Percentiles rank a stretch among this genome's conserved stretches.
phyloP scores from a whole-genome alignment of 2,329 filamentous ascomycete genomes.

The Cytospora piceicola region DNA sequence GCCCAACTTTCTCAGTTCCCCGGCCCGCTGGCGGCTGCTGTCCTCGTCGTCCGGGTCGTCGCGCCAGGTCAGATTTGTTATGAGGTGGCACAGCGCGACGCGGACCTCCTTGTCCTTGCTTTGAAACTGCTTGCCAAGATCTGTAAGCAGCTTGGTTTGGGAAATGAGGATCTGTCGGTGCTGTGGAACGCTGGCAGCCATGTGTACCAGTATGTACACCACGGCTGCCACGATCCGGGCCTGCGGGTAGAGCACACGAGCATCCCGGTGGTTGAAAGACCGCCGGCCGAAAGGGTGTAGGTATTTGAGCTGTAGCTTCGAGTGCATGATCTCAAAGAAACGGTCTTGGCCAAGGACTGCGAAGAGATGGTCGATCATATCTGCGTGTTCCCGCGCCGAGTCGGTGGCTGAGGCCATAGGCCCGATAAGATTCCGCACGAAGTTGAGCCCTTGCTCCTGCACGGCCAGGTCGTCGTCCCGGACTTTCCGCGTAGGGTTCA shows the following conservation, averaged over 20 bases:
- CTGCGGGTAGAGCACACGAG: constrained; percentile 59
- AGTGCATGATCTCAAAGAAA: constrained; percentile 78
- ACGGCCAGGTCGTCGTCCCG: constrained; percentile 80
- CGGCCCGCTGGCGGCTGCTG: constrained; percentile 68
- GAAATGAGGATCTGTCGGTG: constrained; percentile 79
- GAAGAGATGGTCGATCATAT: constrained; percentile 87
- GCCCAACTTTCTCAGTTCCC: constrained; percentile 71
- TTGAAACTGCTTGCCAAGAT: constrained; percentile 72
- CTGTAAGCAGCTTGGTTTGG: constrained; percentile 75
- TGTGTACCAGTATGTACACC: constrained; percentile 82
- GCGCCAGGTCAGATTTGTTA: constrained; percentile 83
- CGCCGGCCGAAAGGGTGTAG: constrained; percentile 57
- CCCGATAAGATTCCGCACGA: constrained; percentile 89
- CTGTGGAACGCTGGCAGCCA: constrained; percentile 78
- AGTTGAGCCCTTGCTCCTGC: constrained; percentile 87
- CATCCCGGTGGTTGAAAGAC: constrained; percentile 34
- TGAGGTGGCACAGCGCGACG: constrained; percentile 77
- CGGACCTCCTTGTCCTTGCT: constrained; percentile 76
- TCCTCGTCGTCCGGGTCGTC: constrained; percentile 72
- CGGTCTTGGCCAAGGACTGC: constrained; percentile 73
- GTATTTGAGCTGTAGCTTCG: constrained; percentile 71
- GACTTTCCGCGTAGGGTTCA: constrained; percentile 68
- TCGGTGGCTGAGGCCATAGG: constrained; percentile 57
- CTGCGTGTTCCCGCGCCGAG: constrained; percentile 54
- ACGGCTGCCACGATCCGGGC: constrained; percentile 76